These are phyloP conservation scores for Blastosporella zonata DNA, from an alignment of 1,284 basidiomycete genomes.

Conservation along the genomic window DNA sequence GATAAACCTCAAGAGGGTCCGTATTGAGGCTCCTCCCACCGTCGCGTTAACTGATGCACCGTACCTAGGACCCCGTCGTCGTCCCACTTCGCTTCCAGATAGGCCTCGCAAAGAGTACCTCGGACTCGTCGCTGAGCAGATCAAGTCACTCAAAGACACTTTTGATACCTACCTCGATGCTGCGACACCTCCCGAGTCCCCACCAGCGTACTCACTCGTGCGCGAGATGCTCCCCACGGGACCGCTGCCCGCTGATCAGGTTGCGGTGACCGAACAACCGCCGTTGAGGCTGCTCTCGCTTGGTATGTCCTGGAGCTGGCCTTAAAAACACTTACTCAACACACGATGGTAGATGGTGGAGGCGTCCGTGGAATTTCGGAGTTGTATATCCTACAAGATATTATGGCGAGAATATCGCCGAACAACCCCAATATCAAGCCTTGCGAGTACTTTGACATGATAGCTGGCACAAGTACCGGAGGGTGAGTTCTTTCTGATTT, in stretches of 20 bases:
- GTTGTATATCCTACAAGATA: constrained; percentile 27
- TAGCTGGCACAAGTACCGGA: constrained; percentile 33
- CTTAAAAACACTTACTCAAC: background rate
- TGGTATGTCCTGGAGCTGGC: constrained; percentile 17
- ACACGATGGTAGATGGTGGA: constrained; percentile 27
- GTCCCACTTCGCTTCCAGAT: background rate
- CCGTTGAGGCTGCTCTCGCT: constrained; percentile 25
- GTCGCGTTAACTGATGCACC: background rate
- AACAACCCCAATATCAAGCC: constrained; percentile 22
- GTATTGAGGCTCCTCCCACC: background rate
- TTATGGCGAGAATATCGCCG: constrained; percentile 26
- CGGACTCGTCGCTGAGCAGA: constrained; percentile 10
- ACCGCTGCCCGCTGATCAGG: constrained; percentile 12
- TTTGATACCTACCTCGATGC: constrained; percentile 14
- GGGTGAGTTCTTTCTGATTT: constrained; percentile 22
- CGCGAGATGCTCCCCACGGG: constrained; percentile 13
- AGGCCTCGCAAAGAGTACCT: constrained; percentile 5
- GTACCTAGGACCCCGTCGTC: background rate
- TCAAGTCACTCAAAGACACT: constrained; percentile 9
- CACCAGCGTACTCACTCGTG: constrained; percentile 13
- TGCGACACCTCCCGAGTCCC: constrained; percentile 6
- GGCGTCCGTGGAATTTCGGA: constrained; percentile 32
- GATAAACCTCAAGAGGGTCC: constrained; percentile 10
- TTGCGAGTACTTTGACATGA: constrained; percentile 34
- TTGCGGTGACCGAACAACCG: constrained; percentile 1